Conservation (phyloP, 2,329 filamentous ascomycete genomes). For the Mycosphaerelloides madeirae region DNA sequence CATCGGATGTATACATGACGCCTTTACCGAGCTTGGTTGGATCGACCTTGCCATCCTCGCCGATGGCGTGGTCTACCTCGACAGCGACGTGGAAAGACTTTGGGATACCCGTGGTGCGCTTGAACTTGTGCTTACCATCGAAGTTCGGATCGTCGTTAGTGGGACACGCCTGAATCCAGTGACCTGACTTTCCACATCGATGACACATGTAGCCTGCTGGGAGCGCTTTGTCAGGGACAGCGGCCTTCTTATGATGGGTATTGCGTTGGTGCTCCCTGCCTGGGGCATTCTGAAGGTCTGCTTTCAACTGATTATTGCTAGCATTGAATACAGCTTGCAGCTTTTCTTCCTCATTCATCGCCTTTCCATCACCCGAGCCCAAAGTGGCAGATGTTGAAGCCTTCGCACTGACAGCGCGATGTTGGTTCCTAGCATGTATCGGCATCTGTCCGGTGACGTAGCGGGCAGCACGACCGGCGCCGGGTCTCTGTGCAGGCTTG, state of each 20-base stretch:
- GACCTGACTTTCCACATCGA: constrained; percentile 89
- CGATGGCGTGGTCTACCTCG: constrained; percentile 76
- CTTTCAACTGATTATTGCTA: constrained; percentile 85
- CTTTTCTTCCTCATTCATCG: constrained; percentile 89
- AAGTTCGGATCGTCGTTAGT: constrained; percentile 98
- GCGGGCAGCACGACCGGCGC: constrained; percentile 83
- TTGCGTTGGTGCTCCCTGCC: constrained; percentile 52
- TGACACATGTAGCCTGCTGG: constrained; percentile 95
- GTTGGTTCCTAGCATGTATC: constrained; percentile 74
- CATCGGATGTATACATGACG: constrained; percentile 96
- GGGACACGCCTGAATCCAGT: constrained; percentile 97
- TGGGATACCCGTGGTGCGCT: constrained; percentile 94
- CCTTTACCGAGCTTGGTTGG: constrained; percentile 69
- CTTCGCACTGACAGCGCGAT: constrained; percentile 53
- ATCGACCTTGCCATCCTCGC: constrained; percentile 70
- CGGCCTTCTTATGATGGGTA: constrained; percentile 56
- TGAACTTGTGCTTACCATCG: constrained; percentile 87
- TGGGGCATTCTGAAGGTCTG: constrained; percentile 88
- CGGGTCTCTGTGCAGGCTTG: constrained; percentile 75
- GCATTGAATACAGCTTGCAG: constrained; percentile 88
- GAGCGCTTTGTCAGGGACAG: constrained; percentile 86
- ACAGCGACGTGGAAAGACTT: constrained; percentile 93
- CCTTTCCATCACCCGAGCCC: constrained; percentile 58
- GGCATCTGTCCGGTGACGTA: constrained; percentile 98
- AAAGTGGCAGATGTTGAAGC: constrained; percentile 33